Base-by-base conservation (phyloP, 805 yeast species). In the Wickerhamiella brachini region DNA sequence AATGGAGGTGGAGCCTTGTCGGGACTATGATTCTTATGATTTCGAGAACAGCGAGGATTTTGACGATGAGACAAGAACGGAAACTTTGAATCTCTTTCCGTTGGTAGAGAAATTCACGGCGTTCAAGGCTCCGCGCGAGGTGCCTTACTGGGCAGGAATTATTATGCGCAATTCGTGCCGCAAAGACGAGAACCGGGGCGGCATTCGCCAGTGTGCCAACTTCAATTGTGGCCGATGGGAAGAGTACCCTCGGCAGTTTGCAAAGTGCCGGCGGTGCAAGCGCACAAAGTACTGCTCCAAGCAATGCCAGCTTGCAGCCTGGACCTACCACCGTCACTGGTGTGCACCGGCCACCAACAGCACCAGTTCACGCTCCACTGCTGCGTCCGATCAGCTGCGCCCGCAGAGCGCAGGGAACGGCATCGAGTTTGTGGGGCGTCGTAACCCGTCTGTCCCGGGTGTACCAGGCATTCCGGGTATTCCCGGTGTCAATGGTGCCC, bases 141-240 rank as follows among this genome's bases (percentile, higher is more conserved):
- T 88, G 72, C 82, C 84, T 58, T 88, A 89, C 66, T 90, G 98
- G 98, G 86, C 97, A 2, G 93, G 95, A 3, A 95, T 90, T n/a
- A 87, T 89, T 41, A 93, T 93, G 89, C 74, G 97, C 51, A 93
- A 93, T 65, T 88, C 95, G 1, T 90, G 96, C 64, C 77, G 97
- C 52, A 81, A 89, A 61, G 93, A 90, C 64, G 97, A 89, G 62
- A 65, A 75, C 44, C 76, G 83, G 52, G 90, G 90, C 17, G 96
- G 97, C 1, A 83, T 90, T 29, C 75, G 97, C 49, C 97, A 93
- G 68, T 90, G 98, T 67, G 96, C 97, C 1, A 83, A 82, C 64
- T 84, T 88, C 58, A 83, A 80, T 24, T 90, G 98, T 68, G 97
- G 97, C 10, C 81, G 76, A 62, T 90, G 97, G 97, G 98, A 90